A percentile compares a stretch with the other conserved stretches of the same genome.
Conservation (phyloP, 2,329 filamentous ascomycete species). For the Elsinoe fawcettii region DNA sequence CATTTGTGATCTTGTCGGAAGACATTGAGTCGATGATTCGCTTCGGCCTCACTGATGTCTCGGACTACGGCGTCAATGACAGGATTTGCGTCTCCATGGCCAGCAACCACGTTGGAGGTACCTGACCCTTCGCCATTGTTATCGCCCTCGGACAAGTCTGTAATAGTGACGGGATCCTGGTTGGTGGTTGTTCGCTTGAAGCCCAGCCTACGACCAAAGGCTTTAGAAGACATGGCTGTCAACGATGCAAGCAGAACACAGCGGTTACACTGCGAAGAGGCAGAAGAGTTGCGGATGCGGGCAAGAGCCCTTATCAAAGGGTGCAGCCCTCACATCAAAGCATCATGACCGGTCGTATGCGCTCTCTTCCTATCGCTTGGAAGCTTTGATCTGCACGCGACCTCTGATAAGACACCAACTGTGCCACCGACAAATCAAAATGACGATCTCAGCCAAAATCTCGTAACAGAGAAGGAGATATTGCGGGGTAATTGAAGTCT, state of each 20-base stretch:
- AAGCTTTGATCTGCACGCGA: background rate
- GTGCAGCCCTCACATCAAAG: background rate
- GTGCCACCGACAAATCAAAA: background rate
- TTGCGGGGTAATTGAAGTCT: background rate
- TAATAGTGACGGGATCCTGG: constrained; percentile 16
- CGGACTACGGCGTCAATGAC: constrained; percentile 17
- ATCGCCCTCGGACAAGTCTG: constrained; percentile 15
- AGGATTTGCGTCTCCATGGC: constrained; percentile 18
- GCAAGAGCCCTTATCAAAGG: background rate
- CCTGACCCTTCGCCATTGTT: constrained; percentile 10
- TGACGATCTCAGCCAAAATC: background rate
- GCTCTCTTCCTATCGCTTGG: background rate
- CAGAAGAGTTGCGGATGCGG: background rate
- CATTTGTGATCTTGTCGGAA: constrained; percentile 55
- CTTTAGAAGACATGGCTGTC: constrained; percentile 15
- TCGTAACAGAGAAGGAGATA: background rate
- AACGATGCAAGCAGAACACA: background rate
- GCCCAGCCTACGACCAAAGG: constrained; percentile 20
- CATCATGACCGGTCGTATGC: background rate
- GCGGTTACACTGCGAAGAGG: background rate
- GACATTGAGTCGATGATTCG: constrained; percentile 39
- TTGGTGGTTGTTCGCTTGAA: constrained; percentile 23
- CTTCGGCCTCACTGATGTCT: constrained; percentile 23
- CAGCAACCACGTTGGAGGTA: constrained; percentile 20
- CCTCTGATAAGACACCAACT: background rate